Conservation (phyloP, 257 asterid genomes). For the Solanum dulcamara region DNA sequence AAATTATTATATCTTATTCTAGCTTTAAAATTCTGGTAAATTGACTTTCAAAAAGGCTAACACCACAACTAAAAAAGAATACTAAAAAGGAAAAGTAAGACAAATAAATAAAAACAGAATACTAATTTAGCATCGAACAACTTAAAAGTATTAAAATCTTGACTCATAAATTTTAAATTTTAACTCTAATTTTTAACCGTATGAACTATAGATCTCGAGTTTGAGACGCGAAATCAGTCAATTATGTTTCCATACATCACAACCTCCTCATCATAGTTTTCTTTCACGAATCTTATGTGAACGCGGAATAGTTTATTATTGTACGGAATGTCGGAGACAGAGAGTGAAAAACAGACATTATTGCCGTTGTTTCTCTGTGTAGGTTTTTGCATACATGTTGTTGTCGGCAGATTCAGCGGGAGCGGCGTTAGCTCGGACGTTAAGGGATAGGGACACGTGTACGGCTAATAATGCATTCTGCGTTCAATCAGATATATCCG, state of each 20-base stretch:
- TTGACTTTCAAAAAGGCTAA: too few species aligned
- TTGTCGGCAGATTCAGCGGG: conserved; percentile 41
- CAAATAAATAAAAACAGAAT: too few species aligned
- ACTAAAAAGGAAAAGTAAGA: too few species aligned
- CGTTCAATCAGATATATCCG: conserved; percentile 26
- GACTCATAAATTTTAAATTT: too few species aligned
- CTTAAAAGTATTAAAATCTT: too few species aligned
- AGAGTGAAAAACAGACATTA: neutral
- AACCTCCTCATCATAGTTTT: neutral
- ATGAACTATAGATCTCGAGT: too few species aligned
- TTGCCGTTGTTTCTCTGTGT: neutral
- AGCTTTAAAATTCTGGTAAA: too few species aligned
- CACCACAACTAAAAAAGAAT: too few species aligned
- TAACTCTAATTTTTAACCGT: too few species aligned
- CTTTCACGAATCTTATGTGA: neutral
- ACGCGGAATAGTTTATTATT: neutral
- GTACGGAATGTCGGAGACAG: neutral
- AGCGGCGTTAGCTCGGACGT: conserved; percentile 26
- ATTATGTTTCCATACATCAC: neutral
- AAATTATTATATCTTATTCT: too few species aligned
- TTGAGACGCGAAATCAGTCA: neutral
- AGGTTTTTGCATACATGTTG: conserved; percentile 35
- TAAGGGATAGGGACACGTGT: conserved; percentile 15
- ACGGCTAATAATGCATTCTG: conserved; percentile 23
- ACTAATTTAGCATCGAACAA: too few species aligned